phyloP scores from a whole-genome alignment of 140 eudicot genomes.

The Ambrosia hybrid region DNA sequence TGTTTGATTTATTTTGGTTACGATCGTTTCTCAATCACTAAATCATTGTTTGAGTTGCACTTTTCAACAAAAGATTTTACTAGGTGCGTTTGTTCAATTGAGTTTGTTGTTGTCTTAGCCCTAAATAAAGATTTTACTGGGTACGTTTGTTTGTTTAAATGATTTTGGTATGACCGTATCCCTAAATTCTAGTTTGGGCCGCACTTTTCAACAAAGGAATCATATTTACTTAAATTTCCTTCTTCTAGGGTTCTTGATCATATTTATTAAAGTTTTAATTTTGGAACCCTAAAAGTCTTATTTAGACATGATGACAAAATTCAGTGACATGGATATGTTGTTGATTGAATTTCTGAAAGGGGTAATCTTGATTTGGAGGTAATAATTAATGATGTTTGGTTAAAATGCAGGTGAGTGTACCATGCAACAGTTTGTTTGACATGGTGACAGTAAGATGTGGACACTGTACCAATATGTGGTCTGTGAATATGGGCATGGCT shows the following conservation, averaged over 20 bases:
- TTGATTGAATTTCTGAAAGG: slow-evolving; percentile 29
- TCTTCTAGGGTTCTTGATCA: slow-evolving; percentile 34
- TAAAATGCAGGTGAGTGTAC: slow-evolving; percentile 87
- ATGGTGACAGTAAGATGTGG: slow-evolving; percentile 97
- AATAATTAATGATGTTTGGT: slow-evolving; percentile 28
- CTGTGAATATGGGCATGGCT: slow-evolving; percentile 85
- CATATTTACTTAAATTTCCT: background rate
- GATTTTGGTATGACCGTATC: background rate
- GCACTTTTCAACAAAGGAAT: background rate
- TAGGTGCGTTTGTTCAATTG: too few relatives aligned
- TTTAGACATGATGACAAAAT: slow-evolving; percentile 31
- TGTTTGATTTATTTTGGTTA: background rate
- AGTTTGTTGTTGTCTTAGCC: background rate
- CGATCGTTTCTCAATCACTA: background rate
- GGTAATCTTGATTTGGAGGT: slow-evolving; percentile 28
- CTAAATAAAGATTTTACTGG: background rate
- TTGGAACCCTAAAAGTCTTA: slow-evolving; percentile 29
- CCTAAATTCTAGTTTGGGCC: background rate
- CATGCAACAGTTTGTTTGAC: slow-evolving; percentile 86
- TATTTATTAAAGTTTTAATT: slow-evolving; percentile 10
- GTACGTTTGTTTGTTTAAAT: too few relatives aligned
- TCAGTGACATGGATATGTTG: background rate
- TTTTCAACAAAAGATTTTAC: background rate
- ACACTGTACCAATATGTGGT: slow-evolving; percentile 92
- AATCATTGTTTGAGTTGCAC: background rate